phyloP scores from a whole-genome alignment of 1,284 basidiomycete genomes.

The Fomitopsis betulina region DNA sequence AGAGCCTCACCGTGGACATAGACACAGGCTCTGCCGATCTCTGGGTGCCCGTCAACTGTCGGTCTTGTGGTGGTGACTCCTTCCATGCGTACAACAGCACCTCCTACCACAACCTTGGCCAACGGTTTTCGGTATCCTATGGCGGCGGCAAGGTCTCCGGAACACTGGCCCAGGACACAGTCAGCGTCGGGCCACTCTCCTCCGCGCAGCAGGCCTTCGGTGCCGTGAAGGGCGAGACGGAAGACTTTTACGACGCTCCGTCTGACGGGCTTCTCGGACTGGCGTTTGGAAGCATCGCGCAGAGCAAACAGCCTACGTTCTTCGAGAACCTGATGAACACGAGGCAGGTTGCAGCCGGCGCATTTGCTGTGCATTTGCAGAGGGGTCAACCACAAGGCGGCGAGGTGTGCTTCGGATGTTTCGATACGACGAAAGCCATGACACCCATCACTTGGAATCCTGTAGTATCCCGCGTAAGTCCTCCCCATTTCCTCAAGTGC shows the following conservation, averaged over 20 bases:
- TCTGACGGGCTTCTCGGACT: conserved; percentile 55
- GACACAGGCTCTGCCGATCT: conserved; percentile 61
- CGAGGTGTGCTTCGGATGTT: conserved; percentile 57
- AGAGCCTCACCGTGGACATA: conserved; percentile 43
- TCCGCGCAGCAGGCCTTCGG: conserved; percentile 47
- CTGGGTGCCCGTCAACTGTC: conserved; percentile 45
- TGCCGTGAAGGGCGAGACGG: conserved; percentile 36
- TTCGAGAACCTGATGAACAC: conserved; percentile 56
- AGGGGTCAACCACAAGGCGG: conserved; percentile 43
- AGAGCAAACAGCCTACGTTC: conserved; percentile 43
- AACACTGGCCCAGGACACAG: conserved; percentile 40
- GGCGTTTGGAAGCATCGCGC: conserved; percentile 51
- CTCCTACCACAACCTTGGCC: conserved; percentile 32
- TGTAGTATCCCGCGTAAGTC: conserved; percentile 41
- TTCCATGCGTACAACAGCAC: conserved; percentile 36
- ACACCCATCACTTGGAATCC: conserved; percentile 47
- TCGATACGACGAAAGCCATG: conserved; percentile 44
- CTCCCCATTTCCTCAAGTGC: background rate
- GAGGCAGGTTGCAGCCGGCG: conserved; percentile 37
- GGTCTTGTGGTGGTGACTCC: conserved; percentile 32
- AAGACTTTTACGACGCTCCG: conserved; percentile 39
- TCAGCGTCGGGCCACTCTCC: conserved; percentile 40
- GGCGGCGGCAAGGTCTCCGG: conserved; percentile 48
- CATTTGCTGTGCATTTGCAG: conserved; percentile 56
- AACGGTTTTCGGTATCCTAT: conserved; percentile 48